Evolutionary conservation across 495 filamentous ascomycete genomes (phyloP).

Genomic region (Hyphodiscus hymeniophilus): DNA sequence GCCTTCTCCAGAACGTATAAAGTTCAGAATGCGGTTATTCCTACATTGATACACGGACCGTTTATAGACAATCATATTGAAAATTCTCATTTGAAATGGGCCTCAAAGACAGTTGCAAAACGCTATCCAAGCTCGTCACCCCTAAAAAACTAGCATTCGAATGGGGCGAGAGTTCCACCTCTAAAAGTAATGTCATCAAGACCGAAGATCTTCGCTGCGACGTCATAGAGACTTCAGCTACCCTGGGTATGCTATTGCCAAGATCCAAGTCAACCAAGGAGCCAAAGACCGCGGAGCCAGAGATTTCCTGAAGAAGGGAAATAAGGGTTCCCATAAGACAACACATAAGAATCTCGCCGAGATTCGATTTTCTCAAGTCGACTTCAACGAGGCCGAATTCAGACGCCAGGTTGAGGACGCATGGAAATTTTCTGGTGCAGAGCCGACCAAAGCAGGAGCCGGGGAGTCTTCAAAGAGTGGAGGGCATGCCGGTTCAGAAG

Average conservation of each 20-base stretch:
- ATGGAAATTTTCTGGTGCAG: not conserved
- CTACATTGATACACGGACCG: no score
- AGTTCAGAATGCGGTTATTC: no score
- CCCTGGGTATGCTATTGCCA: not conserved
- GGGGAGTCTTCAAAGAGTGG: no score
- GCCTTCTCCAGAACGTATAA: no score
- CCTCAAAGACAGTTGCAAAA: slow-evolving; percentile 1
- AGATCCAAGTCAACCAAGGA: slow-evolving; percentile 1
- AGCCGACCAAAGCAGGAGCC: no score
- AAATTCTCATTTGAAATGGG: not conserved
- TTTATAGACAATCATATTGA: no score
- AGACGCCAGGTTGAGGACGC: not conserved
- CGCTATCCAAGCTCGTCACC: slow-evolving; percentile 3
- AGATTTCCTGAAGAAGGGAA: not conserved
- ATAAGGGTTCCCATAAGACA: not conserved
- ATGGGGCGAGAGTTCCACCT: not conserved
- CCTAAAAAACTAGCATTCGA: slow-evolving; percentile 1
- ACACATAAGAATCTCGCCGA: slow-evolving; percentile 3
- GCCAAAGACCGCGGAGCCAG: slow-evolving; percentile 1
- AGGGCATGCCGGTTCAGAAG: no score
- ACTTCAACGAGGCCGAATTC: not conserved
- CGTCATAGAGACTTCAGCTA: not conserved
- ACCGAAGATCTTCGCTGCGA: not conserved
- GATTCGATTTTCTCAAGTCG: slow-evolving; percentile 1
- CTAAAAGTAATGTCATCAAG: slow-evolving; percentile 2